Conservation (phyloP, 2,329 filamentous ascomycete genomes). For the Rhynchosporium graminicola region DNA sequence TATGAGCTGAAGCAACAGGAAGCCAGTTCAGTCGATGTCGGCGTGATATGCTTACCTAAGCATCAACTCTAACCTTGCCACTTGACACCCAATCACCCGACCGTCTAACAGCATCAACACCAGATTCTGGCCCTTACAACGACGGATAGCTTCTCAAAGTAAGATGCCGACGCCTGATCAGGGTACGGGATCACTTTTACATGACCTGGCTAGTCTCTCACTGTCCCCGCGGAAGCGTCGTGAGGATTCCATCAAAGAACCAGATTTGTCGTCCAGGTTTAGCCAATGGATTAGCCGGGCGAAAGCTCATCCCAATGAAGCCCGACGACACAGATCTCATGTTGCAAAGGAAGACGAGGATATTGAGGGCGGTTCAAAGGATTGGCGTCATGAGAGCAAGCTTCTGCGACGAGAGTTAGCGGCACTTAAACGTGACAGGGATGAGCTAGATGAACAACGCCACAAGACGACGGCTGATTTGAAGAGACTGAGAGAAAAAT, state of each 20-base stretch:
- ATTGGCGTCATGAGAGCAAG: neutral
- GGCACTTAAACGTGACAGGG: neutral
- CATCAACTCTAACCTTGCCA: no score
- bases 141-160: no score
- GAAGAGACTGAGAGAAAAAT: neutral
- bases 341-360: neutral
- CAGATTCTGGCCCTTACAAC: no score
- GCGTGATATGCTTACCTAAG: no score
- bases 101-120: no score
- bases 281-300: neutral
- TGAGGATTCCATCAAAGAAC: neutral
- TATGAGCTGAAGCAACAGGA: no score
- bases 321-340: neutral
- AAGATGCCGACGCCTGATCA: neutral
- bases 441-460: conserved; percentile 1
- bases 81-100: no score
- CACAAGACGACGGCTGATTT: conserved; percentile 1
- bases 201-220: neutral
- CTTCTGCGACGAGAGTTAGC: neutral
- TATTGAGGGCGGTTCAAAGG: neutral
- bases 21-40: conserved; percentile 44
- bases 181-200: neutral
- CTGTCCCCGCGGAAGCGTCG: neutral
- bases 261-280: neutral
- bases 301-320: neutral